These are phyloP conservation scores for Phytophthora fragariaefolia DNA, from an alignment of 352 stramenopile genomes.

Conservation along the genomic window DNA sequence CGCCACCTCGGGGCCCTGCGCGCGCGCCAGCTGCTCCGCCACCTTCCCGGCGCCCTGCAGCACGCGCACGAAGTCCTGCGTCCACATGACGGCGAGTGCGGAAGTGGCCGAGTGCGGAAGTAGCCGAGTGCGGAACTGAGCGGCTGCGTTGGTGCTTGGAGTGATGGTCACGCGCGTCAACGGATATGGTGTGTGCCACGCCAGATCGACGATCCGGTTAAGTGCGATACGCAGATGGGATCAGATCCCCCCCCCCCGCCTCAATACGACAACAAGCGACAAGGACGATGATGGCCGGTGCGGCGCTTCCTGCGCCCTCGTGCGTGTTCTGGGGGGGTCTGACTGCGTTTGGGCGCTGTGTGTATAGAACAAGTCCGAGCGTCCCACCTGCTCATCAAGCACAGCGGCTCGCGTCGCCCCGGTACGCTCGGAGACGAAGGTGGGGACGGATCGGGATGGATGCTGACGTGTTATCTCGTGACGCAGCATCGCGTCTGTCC, in stretches of 20 bases:
- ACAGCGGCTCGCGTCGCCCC: slow-evolving; percentile 88
- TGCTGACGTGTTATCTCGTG: slow-evolving; percentile 1
- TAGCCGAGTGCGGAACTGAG: background rate
- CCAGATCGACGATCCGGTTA: background rate
- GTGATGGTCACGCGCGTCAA: slow-evolving; percentile 20
- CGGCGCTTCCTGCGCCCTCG: background rate
- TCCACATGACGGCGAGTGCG: slow-evolving; percentile 57
- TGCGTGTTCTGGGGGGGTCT: background rate
- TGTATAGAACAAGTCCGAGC: slow-evolving; percentile 76
- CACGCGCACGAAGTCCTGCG: slow-evolving; percentile 71
- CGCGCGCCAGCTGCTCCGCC: slow-evolving; percentile 53
- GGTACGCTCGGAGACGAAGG: slow-evolving; percentile 34
- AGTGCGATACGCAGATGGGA: slow-evolving; percentile 10
- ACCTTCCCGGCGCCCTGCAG: slow-evolving; percentile 75
- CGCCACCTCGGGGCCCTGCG: slow-evolving; percentile 41
- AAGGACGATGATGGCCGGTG: slow-evolving; percentile 37
- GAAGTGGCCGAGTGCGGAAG: background rate
- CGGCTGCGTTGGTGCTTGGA: slow-evolving; percentile 23
- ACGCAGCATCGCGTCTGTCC: slow-evolving; percentile 85
- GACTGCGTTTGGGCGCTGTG: background rate
- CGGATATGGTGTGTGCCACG: slow-evolving; percentile 8
- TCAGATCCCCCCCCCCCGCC: slow-evolving; percentile 4
- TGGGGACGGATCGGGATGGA: background rate
- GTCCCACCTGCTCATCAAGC: slow-evolving; percentile 96
- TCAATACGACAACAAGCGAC: slow-evolving; percentile 14